phyloP scores from a whole-genome alignment of 169 alveolate species.

The Babesia ovata region DNA sequence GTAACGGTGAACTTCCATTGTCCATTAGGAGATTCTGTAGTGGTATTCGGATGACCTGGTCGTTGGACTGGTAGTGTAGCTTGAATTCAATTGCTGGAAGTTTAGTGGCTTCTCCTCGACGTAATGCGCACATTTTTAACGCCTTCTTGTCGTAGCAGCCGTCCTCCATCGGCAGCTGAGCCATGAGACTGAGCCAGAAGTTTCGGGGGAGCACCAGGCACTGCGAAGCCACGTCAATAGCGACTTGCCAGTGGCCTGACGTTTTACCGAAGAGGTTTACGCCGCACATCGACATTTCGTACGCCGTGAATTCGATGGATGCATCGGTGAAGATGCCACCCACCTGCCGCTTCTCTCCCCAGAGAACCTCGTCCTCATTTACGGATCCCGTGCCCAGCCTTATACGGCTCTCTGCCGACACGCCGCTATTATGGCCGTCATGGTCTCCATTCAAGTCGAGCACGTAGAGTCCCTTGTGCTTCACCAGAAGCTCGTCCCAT shows the following conservation, averaged over 20 bases:
- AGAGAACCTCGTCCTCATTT: conserved; percentile 33
- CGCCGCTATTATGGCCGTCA: background rate
- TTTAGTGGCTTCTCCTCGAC: conserved; percentile 10
- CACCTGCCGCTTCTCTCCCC: conserved; percentile 77
- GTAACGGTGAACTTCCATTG: conserved; percentile 45
- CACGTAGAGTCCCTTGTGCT: conserved; percentile 39
- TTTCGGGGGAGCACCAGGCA: conserved; percentile 75
- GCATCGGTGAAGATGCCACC: conserved; percentile 79
- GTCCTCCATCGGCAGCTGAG: conserved; percentile 71
- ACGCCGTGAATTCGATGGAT: conserved; percentile 68
- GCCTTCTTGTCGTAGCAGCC: conserved; percentile 60
- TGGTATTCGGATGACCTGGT: conserved; percentile 31
- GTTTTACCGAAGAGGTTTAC: conserved; percentile 72
- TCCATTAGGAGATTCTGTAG: conserved; percentile 67
- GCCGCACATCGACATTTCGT: conserved; percentile 71
- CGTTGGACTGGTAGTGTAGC: conserved; percentile 13
- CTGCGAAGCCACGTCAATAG: conserved; percentile 65
- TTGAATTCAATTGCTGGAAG: conserved; percentile 67
- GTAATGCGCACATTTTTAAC: conserved; percentile 58
- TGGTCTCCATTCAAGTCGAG: conserved; percentile 47
- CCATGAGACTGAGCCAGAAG: conserved; percentile 79
- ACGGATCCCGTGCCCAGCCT: conserved; percentile 20
- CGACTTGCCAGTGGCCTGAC: conserved; percentile 75
- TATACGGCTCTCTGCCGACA: background rate
- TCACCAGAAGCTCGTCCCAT: conserved; percentile 32